Evolutionary conservation across 768 basidiomycete genomes (phyloP).

Genomic region (Suillus lakei): DNA sequence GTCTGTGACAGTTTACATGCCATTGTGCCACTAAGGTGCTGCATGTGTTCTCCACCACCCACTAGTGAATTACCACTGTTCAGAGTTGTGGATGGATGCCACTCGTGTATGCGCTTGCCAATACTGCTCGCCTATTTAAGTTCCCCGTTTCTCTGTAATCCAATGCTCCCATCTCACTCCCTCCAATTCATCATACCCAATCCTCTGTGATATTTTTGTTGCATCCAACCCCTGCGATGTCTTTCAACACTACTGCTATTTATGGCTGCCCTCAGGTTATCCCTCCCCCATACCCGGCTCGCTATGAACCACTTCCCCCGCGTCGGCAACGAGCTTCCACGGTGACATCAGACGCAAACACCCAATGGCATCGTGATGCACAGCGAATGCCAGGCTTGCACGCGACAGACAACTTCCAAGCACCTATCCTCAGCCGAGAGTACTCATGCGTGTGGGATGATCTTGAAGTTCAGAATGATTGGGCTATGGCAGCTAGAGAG

Average conservation of each 20-base stretch:
- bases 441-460: constrained; percentile 3
- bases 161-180: background rate
- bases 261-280: background rate
- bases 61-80: background rate
- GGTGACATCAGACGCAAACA: background rate
- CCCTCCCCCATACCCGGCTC: no score
- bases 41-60: background rate
- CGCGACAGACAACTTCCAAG: background rate
- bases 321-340: constrained; percentile 1
- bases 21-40: background rate
- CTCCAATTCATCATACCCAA: background rate
- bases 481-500: background rate
- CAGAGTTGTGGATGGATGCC: background rate
- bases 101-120: background rate
- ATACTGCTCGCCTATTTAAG: background rate
- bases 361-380: background rate
- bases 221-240: background rate
- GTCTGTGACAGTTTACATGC: background rate
- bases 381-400: background rate
- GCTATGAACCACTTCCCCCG: background rate
- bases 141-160: background rate
- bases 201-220: background rate
- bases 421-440: constrained; percentile 8
- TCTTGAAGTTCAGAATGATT: background rate
- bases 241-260: background rate